phyloP scores from a whole-genome alignment of 345 rosid genomes.

The Abelmoschus esculentus region DNA sequence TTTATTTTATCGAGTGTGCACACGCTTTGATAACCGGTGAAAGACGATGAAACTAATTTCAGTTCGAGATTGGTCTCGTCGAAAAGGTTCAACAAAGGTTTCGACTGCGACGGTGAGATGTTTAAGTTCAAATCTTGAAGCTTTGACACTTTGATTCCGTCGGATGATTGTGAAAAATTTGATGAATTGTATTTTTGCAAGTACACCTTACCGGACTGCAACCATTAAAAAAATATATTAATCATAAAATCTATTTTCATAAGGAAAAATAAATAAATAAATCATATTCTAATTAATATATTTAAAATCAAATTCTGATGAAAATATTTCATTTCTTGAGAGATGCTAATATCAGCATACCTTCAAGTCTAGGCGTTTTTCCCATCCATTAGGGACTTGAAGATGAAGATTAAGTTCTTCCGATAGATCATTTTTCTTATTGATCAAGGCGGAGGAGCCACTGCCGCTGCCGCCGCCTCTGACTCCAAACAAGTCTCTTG shows the following conservation, averaged over 20 bases:
- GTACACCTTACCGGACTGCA: conserved; percentile 87
- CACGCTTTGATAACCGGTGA: conserved; percentile 50
- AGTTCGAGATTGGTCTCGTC: conserved; percentile 45
- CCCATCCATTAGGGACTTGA: conserved; percentile 82
- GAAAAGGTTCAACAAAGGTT: conserved; percentile 38
- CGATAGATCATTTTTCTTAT: conserved; percentile 25
- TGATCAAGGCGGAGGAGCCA: conserved; percentile 13
- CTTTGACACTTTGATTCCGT: conserved; percentile 25
- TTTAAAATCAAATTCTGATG: neutral
- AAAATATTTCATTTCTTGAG: neutral
- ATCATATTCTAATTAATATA: too few relatives aligned
- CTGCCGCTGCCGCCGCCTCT: neutral
- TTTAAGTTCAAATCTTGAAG: conserved; percentile 55
- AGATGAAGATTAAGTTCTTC: conserved; percentile 82
- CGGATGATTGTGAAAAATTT: conserved; percentile 31
- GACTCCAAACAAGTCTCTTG: conserved; percentile 55
- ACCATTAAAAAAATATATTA: neutral
- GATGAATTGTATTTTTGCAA: conserved; percentile 55
- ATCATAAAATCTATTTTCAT: neutral
- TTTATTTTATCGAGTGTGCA: conserved; percentile 90
- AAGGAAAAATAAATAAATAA: neutral
- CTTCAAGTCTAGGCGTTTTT: conserved; percentile 88
- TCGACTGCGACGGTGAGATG: conserved; percentile 34
- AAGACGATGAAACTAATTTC: conserved; percentile 26
- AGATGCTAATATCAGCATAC: conserved; percentile 21